Percentiles rank a stretch among this genome's conserved stretches.
These are phyloP conservation scores for Xylariaceae sp. DNA, from an alignment of 2,329 filamentous ascomycete species.

Conservation along the genomic window DNA sequence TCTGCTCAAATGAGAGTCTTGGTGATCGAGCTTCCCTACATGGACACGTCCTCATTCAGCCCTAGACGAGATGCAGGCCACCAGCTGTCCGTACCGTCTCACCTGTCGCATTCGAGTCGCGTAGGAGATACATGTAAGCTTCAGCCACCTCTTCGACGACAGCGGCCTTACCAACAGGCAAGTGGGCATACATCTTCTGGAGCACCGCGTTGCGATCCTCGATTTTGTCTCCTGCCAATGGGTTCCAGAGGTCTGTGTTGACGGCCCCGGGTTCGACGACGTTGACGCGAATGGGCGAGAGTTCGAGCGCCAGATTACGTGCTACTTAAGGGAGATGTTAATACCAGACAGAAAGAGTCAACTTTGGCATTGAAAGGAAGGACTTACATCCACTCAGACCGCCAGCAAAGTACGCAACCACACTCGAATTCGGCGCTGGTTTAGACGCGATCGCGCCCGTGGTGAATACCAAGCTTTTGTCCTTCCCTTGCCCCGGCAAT, in stretches of 20 bases:
- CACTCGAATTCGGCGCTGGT: constrained; percentile 20
- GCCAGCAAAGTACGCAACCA: constrained; percentile 23
- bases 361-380: not conserved
- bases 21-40: too few relatives aligned
- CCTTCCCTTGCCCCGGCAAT: not conserved
- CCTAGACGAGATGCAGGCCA: constrained; percentile 22
- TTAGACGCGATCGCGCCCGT: constrained; percentile 26
- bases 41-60: too few relatives aligned
- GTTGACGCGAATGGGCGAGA: constrained; percentile 30
- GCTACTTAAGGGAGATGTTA: not conserved
- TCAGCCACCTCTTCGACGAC: constrained; percentile 28
- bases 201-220: constrained; percentile 1
- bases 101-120: constrained; percentile 29
- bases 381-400: constrained; percentile 22
- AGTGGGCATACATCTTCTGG: constrained; percentile 5
- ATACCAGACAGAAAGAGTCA: not conserved
- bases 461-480: constrained; percentile 24
- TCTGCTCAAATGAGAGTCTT: too few relatives aligned
- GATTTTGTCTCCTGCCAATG: constrained; percentile 4
- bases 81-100: constrained; percentile 29
- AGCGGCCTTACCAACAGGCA: constrained; percentile 20
- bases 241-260: constrained; percentile 27
- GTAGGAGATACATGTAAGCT: constrained; percentile 30
- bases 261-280: constrained; percentile 29
- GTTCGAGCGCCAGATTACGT: constrained; percentile 30